Evolutionary conservation across 768 basidiomycete species (phyloP).

Genomic region (Lactarius indigo): DNA sequence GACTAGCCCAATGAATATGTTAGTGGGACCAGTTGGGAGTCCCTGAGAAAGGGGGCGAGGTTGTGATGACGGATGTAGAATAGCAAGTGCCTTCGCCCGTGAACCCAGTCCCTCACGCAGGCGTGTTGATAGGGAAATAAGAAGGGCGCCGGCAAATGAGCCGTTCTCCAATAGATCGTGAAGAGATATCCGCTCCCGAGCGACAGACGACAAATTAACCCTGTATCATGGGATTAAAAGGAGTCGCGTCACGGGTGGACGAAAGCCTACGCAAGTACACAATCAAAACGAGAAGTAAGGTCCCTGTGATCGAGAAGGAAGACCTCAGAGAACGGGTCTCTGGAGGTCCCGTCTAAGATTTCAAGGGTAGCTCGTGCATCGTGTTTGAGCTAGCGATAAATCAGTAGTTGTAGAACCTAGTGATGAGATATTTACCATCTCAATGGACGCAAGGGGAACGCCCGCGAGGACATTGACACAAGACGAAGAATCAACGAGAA

Average conservation of each 20-base stretch:
- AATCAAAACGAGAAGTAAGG: slow-evolving; percentile 67
- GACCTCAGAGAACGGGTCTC: slow-evolving; percentile 63
- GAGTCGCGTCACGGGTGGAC: background rate
- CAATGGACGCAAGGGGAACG: slow-evolving; percentile 72
- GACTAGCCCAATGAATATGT: slow-evolving; percentile 70
- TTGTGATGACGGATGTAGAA: slow-evolving; percentile 51
- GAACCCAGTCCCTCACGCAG: slow-evolving; percentile 69
- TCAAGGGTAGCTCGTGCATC: slow-evolving; percentile 77
- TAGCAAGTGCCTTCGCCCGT: slow-evolving; percentile 60
- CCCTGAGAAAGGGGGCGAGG: slow-evolving; percentile 50
- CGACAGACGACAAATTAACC: slow-evolving; percentile 51
- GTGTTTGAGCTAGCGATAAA: slow-evolving; percentile 53
- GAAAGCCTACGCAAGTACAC: slow-evolving; percentile 53
- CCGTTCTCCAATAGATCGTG: slow-evolving; percentile 56
- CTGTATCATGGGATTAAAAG: slow-evolving; percentile 34
- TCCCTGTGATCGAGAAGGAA: slow-evolving; percentile 74
- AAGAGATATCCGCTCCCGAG: slow-evolving; percentile 41
- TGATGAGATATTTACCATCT: slow-evolving; percentile 50
- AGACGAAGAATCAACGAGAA: slow-evolving; percentile 79
- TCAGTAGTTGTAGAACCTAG: slow-evolving; percentile 5
- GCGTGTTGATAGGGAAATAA: slow-evolving; percentile 47
- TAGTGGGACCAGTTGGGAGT: slow-evolving; percentile 46
- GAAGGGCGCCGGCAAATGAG: slow-evolving; percentile 51
- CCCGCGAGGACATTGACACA: slow-evolving; percentile 72
- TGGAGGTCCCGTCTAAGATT: slow-evolving; percentile 47